Conservation (phyloP, 2,329 filamentous ascomycete species). For the Fonsecaea nubica region DNA sequence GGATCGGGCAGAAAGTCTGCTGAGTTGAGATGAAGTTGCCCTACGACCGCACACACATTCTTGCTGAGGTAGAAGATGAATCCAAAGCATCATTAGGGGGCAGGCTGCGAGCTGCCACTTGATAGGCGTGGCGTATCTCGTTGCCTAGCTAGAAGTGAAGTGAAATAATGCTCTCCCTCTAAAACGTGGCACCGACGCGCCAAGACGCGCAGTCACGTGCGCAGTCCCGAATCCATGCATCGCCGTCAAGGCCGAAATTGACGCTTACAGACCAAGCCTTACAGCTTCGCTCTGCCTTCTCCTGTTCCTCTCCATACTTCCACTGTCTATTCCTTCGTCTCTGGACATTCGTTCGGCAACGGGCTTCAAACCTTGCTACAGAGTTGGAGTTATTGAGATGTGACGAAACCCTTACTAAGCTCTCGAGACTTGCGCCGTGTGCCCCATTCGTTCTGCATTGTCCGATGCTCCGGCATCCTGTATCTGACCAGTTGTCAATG, state of each 20-base stretch:
- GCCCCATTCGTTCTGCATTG: constrained; percentile 18
- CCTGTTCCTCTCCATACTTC: constrained; percentile 8
- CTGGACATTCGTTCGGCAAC: constrained; percentile 11
- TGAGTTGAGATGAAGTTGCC: not conserved
- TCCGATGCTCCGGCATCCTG: constrained; percentile 30
- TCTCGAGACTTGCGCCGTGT: not conserved
- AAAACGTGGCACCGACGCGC: not conserved
- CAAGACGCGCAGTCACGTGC: constrained; percentile 1
- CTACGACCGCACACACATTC: not conserved
- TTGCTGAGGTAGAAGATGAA: not conserved
- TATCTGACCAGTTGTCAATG: constrained; percentile 29
- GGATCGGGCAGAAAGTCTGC: not conserved
- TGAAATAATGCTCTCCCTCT: not conserved
- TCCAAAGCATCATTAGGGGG: not conserved
- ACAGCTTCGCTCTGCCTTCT: constrained; percentile 4
- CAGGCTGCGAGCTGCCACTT: not conserved
- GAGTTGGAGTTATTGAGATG: constrained; percentile 11
- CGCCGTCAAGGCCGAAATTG: not conserved
- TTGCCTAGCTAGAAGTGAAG: not conserved
- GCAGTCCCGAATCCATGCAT: not conserved
- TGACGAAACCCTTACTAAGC: constrained; percentile 29
- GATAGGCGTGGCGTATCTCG: not conserved
- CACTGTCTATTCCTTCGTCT: not conserved
- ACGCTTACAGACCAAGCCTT: constrained; percentile 6
- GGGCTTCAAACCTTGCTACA: not conserved